Evolutionary conservation across 2,329 filamentous ascomycete species (phyloP), one percentile per base, ranked within the genome.

Genomic region (Aspergillus nomiae): DNA sequence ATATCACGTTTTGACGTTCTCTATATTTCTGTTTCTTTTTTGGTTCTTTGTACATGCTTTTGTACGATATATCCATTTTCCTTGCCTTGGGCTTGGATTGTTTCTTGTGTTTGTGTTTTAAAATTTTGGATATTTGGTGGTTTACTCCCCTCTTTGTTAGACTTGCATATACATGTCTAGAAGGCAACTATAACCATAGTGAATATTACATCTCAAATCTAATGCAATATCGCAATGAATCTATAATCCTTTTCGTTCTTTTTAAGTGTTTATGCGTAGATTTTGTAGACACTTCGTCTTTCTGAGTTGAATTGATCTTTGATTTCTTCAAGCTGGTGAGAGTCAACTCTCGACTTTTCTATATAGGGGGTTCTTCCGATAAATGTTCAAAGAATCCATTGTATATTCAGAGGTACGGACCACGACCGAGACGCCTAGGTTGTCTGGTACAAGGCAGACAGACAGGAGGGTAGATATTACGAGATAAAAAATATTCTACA

Each of bases 381-480:
- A 32, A 32, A 19, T n/a, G 48, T 51, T 32, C 9, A 34, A 32
- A 30, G 46, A 26, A 34, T 51, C 28, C 48, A 34, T 51, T 32
- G 9, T n/a, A 12, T 21, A n/a, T 10, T 34, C 19, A 28, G 16
- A 51, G 34, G 19, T 51, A 51, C 28, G 34, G 48, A 32, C 48
- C 26, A 51, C 28, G 48, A 21, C 48, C 48, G 19, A 34, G 32
- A 51, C 48, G 48, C 48, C 28, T 34, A 34, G 19, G 6, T n/a
- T 32, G 28, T 32, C 28, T 21, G 28, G 26, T 10, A 51, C 26
- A 51, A 24, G 28, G 21, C 28, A 51, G 28, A 50, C 24, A 50
- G 26, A 51, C 48, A 32, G 28, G 28, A 41, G 51, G 51, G 51
- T 38, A n/a, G 51, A 55, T 32, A 55, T 55, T 55, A 55, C 26